Base-by-base conservation (phyloP, 2,329 filamentous ascomycete genomes). In the Sporothrix pseudoabietina region DNA sequence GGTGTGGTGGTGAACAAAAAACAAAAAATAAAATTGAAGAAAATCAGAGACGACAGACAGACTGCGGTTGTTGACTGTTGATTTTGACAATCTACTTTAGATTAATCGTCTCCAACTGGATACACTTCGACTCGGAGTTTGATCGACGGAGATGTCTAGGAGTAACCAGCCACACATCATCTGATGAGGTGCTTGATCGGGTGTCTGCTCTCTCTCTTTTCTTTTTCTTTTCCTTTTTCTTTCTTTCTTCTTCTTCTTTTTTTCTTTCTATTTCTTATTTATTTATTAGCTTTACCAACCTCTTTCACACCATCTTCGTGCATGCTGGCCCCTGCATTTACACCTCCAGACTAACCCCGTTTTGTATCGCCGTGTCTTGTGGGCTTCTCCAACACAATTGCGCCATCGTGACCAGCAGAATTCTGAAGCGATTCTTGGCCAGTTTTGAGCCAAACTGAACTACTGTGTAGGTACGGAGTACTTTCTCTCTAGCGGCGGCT, bases 311-410 rank as follows among this genome's bases (percentile, higher is more conserved):
- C 41, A 7, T 44, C 9, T 44, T 44, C 41, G 12, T 10, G 52
- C 7, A 54, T 22, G 52, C 1, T 10, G 4, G n/a, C 32, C 8
- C 19, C 19, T 39, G 32, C 54, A 41, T 32, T 63, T 63, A 63
- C 16, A 63, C 59, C 32, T 9, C 1, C 9, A 6, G 16, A 9
- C 59, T 63, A 63, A 41, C 32, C 41, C 59, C 4, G 19, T 63
- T 41, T 35, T 39, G 59, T 63, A 63, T 63, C 59, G 59, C 59
- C 59, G 59, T n/a, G 10, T 54, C 49, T 57, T 57, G 55, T 26
- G 55, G 59, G 19, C 19, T 39, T 39, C 57, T 39, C n/a, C 32
- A 63, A 22, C 19, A 32, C 59, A 32, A 63, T 63, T 63, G 59
- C 59, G 59, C 59, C 59, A 63, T 63, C 32, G 32, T 32, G 32